Evolutionary conservation across 768 basidiomycete genomes (phyloP), one percentile per base, ranked within the genome.

Genomic region (Coprinopsis marcescibilis): DNA sequence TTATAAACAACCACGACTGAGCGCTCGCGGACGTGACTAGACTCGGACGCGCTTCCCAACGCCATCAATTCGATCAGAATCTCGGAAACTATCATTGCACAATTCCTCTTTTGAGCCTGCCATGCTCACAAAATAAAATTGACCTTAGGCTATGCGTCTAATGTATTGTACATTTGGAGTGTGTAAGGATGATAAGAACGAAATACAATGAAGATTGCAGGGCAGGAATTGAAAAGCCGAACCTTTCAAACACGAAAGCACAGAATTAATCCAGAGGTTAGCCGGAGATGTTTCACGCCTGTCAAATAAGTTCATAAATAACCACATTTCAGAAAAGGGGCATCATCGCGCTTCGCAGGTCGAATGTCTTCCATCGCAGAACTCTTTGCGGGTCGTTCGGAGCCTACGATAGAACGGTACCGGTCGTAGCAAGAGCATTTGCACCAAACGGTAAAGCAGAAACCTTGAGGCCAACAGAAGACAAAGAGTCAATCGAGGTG

Each of bases 361-460:
- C 24, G 24, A 41, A 26, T 23, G 35, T 32, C 25, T 37, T 12
- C 11, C 27, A 39, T 40, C 29, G 46, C 41, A n/a, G n/a, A n/a
- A n/a, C n/a, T 42, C 27, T 26, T 49, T 49, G 52, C 45, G 34
- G 19, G 11, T 46, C 59, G 33, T 45, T 27, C 14, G 27, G 55
- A 57, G 61, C 67, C 63, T 65, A 72, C 23, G 68, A 72, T 41
- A 69, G 68, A 34, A 72, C 62, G 39, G 65, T 59, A 38, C 68
- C 63, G 44, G 80, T 69, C 40, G 74, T 68, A 49, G 83, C 69
- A 34, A 75, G 67, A 38, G 77, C 70, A 54, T 75, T 81, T 60
- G 86, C 83, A 52, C 72, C 74, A 53, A 80, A 77, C n/a, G n/a
- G n/a, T n/a, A n/a, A n/a, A n/a, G n/a, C n/a, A 14, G 81, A 71